These are phyloP conservation scores for Alternaria sp. DNA, from an alignment of 2,329 filamentous ascomycete genomes.

Conservation along the genomic window DNA sequence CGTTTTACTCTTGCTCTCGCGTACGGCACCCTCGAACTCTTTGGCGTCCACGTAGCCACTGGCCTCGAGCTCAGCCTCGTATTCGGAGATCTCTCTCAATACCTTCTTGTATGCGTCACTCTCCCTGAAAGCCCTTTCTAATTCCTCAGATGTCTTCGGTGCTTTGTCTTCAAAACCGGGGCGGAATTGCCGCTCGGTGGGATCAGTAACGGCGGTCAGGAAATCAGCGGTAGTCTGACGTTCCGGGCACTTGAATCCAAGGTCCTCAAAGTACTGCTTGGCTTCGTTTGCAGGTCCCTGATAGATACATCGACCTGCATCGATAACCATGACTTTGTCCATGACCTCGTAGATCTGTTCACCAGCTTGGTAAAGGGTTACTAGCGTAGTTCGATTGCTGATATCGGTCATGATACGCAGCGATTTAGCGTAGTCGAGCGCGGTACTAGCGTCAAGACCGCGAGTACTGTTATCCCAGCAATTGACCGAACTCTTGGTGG, in stretches of 20 bases:
- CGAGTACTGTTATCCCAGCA: constrained; percentile 84
- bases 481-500: constrained; percentile 71
- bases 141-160: constrained; percentile 74
- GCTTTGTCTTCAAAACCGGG: constrained; percentile 65
- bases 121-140: constrained; percentile 72
- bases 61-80: constrained; percentile 65
- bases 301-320: constrained; percentile 74
- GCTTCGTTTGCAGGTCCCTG: constrained; percentile 70
- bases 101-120: constrained; percentile 70
- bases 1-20: constrained; percentile 71
- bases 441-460: constrained; percentile 81
- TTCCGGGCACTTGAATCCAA: constrained; percentile 69
- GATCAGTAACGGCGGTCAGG: constrained; percentile 78
- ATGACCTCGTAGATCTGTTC: constrained; percentile 76
- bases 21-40: constrained; percentile 71
- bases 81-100: constrained; percentile 67
- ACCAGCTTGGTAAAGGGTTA: constrained; percentile 76
- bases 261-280: constrained; percentile 70
- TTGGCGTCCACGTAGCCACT: constrained; percentile 69
- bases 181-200: constrained; percentile 74
- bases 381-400: constrained; percentile 73
- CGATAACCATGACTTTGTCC: constrained; percentile 83
- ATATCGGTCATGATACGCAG: constrained; percentile 84
- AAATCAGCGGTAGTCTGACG: constrained; percentile 80
- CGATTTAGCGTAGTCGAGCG: constrained; percentile 79